These are phyloP conservation scores for Aspergillus chevalieri DNA, from an alignment of 2,329 filamentous ascomycete genomes.

Conservation along the genomic window DNA sequence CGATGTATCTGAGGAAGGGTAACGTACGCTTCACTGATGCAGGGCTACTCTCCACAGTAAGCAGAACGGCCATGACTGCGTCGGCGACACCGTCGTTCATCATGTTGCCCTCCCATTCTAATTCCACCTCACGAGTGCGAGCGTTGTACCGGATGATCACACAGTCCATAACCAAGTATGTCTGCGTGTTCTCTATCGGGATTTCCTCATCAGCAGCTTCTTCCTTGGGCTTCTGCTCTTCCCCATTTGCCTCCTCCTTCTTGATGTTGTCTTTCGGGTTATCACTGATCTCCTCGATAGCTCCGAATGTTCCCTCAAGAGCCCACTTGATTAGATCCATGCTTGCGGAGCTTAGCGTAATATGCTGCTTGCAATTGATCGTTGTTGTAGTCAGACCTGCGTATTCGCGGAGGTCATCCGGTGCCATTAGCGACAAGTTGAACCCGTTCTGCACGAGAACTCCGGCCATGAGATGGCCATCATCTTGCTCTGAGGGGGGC, in stretches of 20 bases:
- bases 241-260: slow-evolving; percentile 24
- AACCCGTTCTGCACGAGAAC: slow-evolving; percentile 97
- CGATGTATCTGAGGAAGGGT: slow-evolving; percentile 7
- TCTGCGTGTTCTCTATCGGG: slow-evolving; percentile 26
- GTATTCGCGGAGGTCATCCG: slow-evolving; percentile 91
- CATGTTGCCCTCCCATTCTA: slow-evolving; percentile 97
- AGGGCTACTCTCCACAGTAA: slow-evolving; percentile 87
- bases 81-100: slow-evolving; percentile 98
- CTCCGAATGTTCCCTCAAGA: slow-evolving; percentile 87
- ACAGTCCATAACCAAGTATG: slow-evolving; percentile 78
- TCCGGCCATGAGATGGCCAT: slow-evolving; percentile 67
- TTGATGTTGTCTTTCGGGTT: slow-evolving; percentile 12
- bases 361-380: slow-evolving; percentile 83
- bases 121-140: slow-evolving; percentile 68
- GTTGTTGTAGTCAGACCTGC: slow-evolving; percentile 95
- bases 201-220: slow-evolving; percentile 44
- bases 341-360: slow-evolving; percentile 80
- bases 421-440: slow-evolving; percentile 93
- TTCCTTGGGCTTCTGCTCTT: slow-evolving; percentile 35
- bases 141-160: slow-evolving; percentile 71
- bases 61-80: slow-evolving; percentile 84
- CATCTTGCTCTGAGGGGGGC: slow-evolving; percentile 51
- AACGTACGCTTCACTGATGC: slow-evolving; percentile 82
- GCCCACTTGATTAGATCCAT: slow-evolving; percentile 91
- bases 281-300: slow-evolving; percentile 56